These are phyloP conservation scores for Penicillium brasilianum DNA, from an alignment of 2,329 filamentous ascomycete genomes.

Conservation along the genomic window DNA sequence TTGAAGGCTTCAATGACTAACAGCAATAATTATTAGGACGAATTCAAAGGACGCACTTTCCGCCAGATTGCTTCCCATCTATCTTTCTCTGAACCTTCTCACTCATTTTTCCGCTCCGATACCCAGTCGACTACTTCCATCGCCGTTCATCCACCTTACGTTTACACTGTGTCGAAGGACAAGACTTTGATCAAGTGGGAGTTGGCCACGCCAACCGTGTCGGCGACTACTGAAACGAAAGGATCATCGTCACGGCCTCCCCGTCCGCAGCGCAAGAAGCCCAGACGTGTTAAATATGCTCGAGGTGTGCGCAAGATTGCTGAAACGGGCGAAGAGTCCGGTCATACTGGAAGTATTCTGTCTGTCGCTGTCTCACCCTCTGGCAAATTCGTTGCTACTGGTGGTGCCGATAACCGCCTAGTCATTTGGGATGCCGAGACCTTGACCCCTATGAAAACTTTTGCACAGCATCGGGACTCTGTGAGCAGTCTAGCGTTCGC, in stretches of 20 bases:
- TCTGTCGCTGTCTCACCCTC: constrained; percentile 85
- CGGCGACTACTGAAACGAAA: constrained; percentile 56
- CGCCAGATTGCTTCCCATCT: constrained; percentile 76
- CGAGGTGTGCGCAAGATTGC: constrained; percentile 49
- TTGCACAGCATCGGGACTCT: constrained; percentile 88
- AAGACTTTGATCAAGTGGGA: constrained; percentile 87
- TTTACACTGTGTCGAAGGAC: constrained; percentile 90
- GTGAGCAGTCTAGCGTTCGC: constrained; percentile 86
- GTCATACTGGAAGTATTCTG: constrained; percentile 80
- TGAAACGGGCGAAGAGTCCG: constrained; percentile 58
- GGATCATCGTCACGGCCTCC: constrained; percentile 65
- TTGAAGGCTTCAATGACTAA: constrained; percentile 20
- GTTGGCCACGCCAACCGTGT: constrained; percentile 59
- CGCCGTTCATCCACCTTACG: constrained; percentile 76
- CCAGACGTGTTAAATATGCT: constrained; percentile 56
- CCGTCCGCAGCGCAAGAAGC: constrained; percentile 50
- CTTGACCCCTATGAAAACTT: constrained; percentile 78
- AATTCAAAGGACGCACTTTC: constrained; percentile 89
- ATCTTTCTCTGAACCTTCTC: constrained; percentile 68
- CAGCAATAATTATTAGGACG: constrained; percentile 57
- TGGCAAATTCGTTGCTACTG: constrained; percentile 88
- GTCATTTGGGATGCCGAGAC: constrained; percentile 86
- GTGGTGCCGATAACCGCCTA: constrained; percentile 80
- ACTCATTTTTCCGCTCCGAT: constrained; percentile 78
- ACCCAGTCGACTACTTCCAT: constrained; percentile 78